These are phyloP conservation scores for Pseudopithomyces maydicus DNA, from an alignment of 2,329 filamentous ascomycete genomes.

Conservation along the genomic window DNA sequence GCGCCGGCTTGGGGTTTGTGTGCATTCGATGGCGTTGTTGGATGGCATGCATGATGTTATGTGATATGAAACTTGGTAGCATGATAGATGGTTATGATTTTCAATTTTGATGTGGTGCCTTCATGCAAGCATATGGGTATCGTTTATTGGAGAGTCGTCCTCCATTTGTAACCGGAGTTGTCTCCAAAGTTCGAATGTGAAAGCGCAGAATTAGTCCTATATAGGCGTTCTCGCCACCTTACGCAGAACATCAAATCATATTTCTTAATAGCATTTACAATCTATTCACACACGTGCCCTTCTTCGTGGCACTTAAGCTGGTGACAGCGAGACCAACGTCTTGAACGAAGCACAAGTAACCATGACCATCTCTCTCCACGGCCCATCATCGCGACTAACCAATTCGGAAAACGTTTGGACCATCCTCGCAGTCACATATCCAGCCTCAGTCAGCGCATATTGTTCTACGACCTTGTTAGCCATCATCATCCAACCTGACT, in stretches of 20 bases:
- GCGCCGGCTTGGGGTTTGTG: not conserved
- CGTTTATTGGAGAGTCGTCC: no score
- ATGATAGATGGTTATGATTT: no score
- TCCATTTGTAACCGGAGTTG: no score
- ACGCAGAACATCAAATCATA: no score
- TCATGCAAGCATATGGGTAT: no score
- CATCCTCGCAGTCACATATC: constrained; percentile 39
- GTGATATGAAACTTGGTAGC: not conserved
- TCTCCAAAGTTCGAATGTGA: no score
- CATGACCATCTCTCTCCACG: constrained; percentile 37
- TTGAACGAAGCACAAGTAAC: constrained; percentile 25
- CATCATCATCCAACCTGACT: constrained; percentile 21
- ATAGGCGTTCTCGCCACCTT: no score
- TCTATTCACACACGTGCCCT: no score
- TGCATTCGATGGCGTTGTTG: not conserved
- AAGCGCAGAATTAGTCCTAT: no score
- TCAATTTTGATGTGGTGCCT: no score
- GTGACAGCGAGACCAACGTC: not conserved
- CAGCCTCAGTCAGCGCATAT: constrained; percentile 43
- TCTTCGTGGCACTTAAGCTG: not conserved
- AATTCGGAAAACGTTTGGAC: constrained; percentile 38
- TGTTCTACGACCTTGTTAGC: constrained; percentile 14
- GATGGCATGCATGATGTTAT: not conserved
- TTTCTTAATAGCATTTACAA: no score
- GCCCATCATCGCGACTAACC: constrained; percentile 34